phyloP scores from a whole-genome alignment of 2,329 filamentous ascomycete species.

The Blumeria graminis region DNA sequence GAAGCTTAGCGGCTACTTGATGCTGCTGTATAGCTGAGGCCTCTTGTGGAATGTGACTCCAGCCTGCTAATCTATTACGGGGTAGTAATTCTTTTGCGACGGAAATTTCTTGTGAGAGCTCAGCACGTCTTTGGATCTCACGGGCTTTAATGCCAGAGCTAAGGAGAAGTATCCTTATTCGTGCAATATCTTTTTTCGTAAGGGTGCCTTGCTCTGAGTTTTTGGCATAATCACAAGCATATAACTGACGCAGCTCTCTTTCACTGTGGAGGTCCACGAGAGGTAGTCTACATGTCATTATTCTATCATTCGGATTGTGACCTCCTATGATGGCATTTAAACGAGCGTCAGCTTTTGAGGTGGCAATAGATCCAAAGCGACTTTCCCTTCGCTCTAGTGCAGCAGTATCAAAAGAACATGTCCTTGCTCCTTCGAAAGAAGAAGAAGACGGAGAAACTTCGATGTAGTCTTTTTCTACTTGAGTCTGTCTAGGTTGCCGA shows the following conservation, averaged over 20 bases:
- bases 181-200: slow-evolving; percentile 51
- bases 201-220: slow-evolving; percentile 20
- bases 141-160: slow-evolving; percentile 76
- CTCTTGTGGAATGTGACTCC: slow-evolving; percentile 7
- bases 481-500: neutral
- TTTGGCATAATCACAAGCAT: slow-evolving; percentile 22
- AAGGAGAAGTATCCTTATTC: slow-evolving; percentile 52
- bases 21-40: slow-evolving; percentile 15
- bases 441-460: slow-evolving; percentile 15
- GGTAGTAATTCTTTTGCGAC: slow-evolving; percentile 6
- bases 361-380: slow-evolving; percentile 6
- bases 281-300: slow-evolving; percentile 12
- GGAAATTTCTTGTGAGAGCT: slow-evolving; percentile 3
- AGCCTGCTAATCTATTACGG: slow-evolving; percentile 5
- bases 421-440: slow-evolving; percentile 6
- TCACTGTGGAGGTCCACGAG: slow-evolving; percentile 19
- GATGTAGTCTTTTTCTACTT: slow-evolving; percentile 22
- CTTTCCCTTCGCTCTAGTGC: too few species aligned
- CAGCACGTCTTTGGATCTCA: slow-evolving; percentile 46
- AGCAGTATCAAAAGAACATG: too few species aligned
- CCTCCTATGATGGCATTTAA: slow-evolving; percentile 16
- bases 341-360: slow-evolving; percentile 11
- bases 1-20: slow-evolving; percentile 25
- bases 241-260: slow-evolving; percentile 20
- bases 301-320: slow-evolving; percentile 14